Evolutionary conservation across 345 rosid genomes (phyloP), one percentile per base, ranked within the genome.

Genomic region (Carallia brachiata): DNA sequence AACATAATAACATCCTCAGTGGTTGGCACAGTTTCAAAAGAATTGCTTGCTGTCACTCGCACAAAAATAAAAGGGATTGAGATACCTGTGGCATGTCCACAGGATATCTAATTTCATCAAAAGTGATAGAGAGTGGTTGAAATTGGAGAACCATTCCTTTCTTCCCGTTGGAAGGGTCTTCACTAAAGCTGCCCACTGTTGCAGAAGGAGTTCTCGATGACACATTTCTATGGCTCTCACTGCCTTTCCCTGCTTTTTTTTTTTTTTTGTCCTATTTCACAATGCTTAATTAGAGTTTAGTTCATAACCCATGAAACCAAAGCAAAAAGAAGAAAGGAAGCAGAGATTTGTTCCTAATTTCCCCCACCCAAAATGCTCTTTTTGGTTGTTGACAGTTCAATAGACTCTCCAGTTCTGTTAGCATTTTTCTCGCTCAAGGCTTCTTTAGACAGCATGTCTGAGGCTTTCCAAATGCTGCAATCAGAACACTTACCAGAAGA

Each of bases 141-240:
- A 89, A 89, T 34, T 89, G 94, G 63, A 89, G 94, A 68, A 87
- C 67, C 91, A 86, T 85, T 70, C 91, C 94, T 4, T 80, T 75
- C 76, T 75, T 84, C 63, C 73, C 69, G 52, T 67, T 79, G 36
- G 65, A 73, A 59, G 36, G 68, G 1, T 70, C 73, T 47, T 71
- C 79, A 39, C 63, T 71, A 34, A 83, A 54, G 78, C 78, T 76
- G 37, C 69, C 78, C 2, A 76, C 80, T 80, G 78, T 79, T 23
- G 77, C 70, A 16, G 88, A 78, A 54, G 77, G 27, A 19, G 74
- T 69, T 73, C 80, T 71, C 0, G 70, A 70, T 47, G 86, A 63
- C 18, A 68, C 32, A 55, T 61, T 77, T 76, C 64, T 68, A 63
- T 19, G 73, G 63, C 53, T 77, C 39, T 65, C 70, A 6, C 40